These are phyloP conservation scores for Thelonectria olida DNA, from an alignment of 2,329 filamentous ascomycete species.

Conservation along the genomic window DNA sequence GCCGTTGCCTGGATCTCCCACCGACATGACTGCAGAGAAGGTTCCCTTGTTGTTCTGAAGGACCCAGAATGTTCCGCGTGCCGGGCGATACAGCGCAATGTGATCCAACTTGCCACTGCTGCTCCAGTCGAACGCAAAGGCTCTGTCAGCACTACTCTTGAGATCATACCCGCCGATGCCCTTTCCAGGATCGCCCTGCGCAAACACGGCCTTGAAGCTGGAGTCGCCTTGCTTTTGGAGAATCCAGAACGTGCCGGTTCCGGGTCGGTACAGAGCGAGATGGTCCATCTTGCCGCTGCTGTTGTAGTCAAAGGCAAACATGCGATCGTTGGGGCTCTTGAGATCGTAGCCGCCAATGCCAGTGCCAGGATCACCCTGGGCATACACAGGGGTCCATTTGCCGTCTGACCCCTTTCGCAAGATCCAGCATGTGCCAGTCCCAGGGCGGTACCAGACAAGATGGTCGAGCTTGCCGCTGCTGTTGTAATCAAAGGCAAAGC, in stretches of 20 bases:
- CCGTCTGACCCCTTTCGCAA: not conserved
- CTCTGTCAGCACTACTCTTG: not conserved
- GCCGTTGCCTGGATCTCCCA: conserved; percentile 5
- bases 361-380: conserved; percentile 4
- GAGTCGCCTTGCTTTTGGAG: not conserved
- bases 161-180: conserved; percentile 15
- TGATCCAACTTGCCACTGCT: conserved; percentile 16
- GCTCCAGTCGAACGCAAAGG: conserved; percentile 15
- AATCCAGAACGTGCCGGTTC: conserved; percentile 5
- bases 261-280: not conserved
- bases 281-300: conserved; percentile 9
- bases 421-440: conserved; percentile 10
- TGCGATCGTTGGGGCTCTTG: conserved; percentile 3
- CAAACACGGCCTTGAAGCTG: not conserved
- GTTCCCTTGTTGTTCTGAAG: not conserved
- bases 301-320: conserved; percentile 8
- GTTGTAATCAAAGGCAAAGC: not conserved
- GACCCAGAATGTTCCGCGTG: conserved; percentile 10
- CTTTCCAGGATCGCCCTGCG: conserved; percentile 11
- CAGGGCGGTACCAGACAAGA: conserved; percentile 2
- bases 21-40: conserved; percentile 5
- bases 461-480: conserved; percentile 2
- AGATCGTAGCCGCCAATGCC: conserved; percentile 14
- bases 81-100: conserved; percentile 12
- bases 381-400: conserved; percentile 4